Evolutionary conservation across 2,329 filamentous ascomycete species (phyloP), one percentile per base, ranked within the genome.

Genomic region (Atkinsonella hypoxylon): DNA sequence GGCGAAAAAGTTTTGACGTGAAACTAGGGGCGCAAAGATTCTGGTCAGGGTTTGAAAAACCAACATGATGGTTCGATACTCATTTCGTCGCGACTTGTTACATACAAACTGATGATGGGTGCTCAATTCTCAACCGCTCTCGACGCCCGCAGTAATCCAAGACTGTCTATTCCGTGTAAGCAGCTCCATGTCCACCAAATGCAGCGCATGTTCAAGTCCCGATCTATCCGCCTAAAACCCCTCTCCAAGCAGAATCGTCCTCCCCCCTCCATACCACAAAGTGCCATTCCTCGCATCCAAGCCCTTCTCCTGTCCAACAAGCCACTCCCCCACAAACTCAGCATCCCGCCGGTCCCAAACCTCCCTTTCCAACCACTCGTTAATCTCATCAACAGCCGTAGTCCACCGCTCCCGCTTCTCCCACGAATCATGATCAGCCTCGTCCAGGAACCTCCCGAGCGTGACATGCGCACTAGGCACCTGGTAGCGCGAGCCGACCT

Each of bases 391-490:
- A 47, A 96, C 83, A 48, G 75, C 75, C 13, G 74, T 67, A 13
- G 95, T 73, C 73, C 90, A 83, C n/a, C 60, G 66, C 58, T 71
- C 65, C 57, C 89, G 76, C 63, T 78, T 79, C 52, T 72, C 72
- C 1, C 72, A 70, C 8, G 75, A 75, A 38, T 75, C 73, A 59
- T 83, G 79, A 56, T 90, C 87, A 12, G 74, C 70, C 40, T 81
- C 76, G 10, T 74, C 76, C 42, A 95, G 76, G 63, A 93, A 96
- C 3, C 91, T 76, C 0, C 79, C 90, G 51, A 97, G 78, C 0
- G 91, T 96, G 61, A 96, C 78, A 69, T 97, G 91, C 15, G 88
- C 89, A 45, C 86, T 91, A 1, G 90, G 90, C 2, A 95, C 88
- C 22, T 90, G 82, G 64, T 96, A 97, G 51, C 91, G 76, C 48